Evolutionary conservation across 306 rosid species (phyloP), one percentile per base, ranked within the genome.

Genomic region (Mucuna pruriens): DNA sequence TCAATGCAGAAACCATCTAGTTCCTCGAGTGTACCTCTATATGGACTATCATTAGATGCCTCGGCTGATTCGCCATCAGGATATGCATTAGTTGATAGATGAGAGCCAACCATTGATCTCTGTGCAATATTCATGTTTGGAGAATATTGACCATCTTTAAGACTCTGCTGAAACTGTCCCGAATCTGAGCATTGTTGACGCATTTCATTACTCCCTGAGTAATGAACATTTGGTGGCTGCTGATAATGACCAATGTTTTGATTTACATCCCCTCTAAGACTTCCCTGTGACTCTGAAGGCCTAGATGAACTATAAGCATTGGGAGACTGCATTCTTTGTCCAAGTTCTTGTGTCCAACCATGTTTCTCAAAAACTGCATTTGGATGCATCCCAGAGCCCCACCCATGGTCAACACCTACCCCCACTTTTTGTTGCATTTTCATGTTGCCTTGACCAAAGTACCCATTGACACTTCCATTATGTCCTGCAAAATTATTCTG

Each of bases 1-100:
- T 89, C 97, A 84, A 52, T 74, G 87, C 94, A 89, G 45, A 85
- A 85, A 26, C 29, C 31, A 76, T 86, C 98, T 13, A 93, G 80
- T 78, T 93, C 90, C 88, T 89, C 88, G 61, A 89, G 88, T 22
- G 86, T 84, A 29, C 86, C 90, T 42, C 57, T 58, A 78, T 58
- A 51, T 39, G 85, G 78, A 78, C 67, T 9, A 83, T 52, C 70
- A 65, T 77, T 80, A 19, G 79, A 68, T 71, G 74, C 81, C 51
- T 78, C 91, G 17, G 42, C 34, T 17, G 51, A 65, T 73, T 64
- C 60, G 16, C 61, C 89, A 6, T 44, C 88, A 75, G 85, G 69
- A 57, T 57, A 70, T 42, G 75, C 17, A 70, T 78, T 81, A 82
- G 54, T 64, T 44, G 84, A 62, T 80, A 55, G 45, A 40, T 83